Conservation (phyloP, 176 grass and related monocot genomes). For the Eleusine indica region DNA sequence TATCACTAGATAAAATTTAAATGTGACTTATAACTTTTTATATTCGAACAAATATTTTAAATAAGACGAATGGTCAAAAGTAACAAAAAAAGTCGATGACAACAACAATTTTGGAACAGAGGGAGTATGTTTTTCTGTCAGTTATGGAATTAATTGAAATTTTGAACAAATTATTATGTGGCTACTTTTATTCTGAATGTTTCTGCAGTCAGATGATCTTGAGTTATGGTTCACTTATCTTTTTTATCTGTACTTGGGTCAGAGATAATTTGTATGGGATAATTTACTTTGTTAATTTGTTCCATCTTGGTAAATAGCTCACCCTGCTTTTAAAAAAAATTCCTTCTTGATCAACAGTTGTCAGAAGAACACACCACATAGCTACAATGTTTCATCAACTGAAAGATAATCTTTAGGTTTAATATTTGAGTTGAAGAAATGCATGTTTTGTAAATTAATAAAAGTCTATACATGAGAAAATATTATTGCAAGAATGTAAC, state of each 20-base stretch:
- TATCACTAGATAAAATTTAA: too few species aligned
- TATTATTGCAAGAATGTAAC: neutral
- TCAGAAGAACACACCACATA: conserved; percentile 12
- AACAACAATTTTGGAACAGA: too few species aligned
- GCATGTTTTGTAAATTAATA: neutral
- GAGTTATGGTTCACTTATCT: neutral
- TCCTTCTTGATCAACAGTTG: conserved; percentile 11
- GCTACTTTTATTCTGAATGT: neutral
- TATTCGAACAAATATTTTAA: too few species aligned
- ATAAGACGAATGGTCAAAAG: too few species aligned
- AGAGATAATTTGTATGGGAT: neutral
- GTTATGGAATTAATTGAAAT: conserved; percentile 13
- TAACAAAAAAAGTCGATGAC: too few species aligned
- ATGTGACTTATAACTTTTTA: too few species aligned
- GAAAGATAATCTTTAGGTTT: conserved; percentile 15
- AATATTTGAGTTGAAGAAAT: conserved; percentile 15
- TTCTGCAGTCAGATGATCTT: neutral
- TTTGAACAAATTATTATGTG: neutral
- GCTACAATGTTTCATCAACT: conserved; percentile 4
- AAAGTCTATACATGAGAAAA: neutral
- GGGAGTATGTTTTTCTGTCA: neutral
- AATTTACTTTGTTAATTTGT: conserved; percentile 11
- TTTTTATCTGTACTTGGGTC: conserved; percentile 5
- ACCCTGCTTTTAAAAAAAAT: neutral
- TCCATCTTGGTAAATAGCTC: conserved; percentile 29